Base-by-base conservation (phyloP, 331 rosid genomes). In the Malus hybrid region DNA sequence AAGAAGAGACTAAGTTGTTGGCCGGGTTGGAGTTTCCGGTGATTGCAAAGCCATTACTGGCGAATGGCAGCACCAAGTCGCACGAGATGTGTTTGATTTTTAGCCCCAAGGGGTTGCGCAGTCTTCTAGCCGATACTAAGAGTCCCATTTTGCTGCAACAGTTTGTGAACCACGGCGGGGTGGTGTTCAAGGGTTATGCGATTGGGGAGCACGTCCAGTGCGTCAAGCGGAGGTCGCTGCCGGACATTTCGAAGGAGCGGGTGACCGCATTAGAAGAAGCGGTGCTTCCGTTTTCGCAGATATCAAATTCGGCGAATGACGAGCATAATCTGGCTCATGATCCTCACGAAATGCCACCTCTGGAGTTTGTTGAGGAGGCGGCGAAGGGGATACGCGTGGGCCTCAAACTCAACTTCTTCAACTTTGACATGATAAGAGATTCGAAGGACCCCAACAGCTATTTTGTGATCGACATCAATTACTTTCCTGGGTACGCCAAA, bases 141-240 rank as follows among this genome's bases (percentile, higher is more conserved):
- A 16, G n/a, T 7, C 90, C 90, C 4, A 59, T 86, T 28, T 79
- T 92, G 79, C 48, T 92, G 67, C 97, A 92, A 42, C 88, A 89
- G 65, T 92, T 89, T 34, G 84, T 88, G 79, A 85, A 92, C 72
- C 97, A 92, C n/a, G 90, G 93, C 8, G 96, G 93, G 1, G 90
- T 85, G 0, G 46, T 92, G 8, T 92, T 86, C 87, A 92, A 92
- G 85, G 82, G 87, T 24, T 92, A 92, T 63, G 93, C 85, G 28
- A 85, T 89, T 11, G 96, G 97, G 46, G 75, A 72, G 10, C 80
- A 71, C 62, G 80, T 81, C 20, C 71, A 10, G 32, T 89, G 93
- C 79, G 91, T 89, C 19, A 87, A 81, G 81, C 85, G 96, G 22
- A 76, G 78, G 65, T 91, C 93, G n/a, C 50, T 91, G 83, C 68